Evolutionary conservation across 1,139 yeast genomes (phyloP).

Genomic region (Diutina siamensis): DNA sequence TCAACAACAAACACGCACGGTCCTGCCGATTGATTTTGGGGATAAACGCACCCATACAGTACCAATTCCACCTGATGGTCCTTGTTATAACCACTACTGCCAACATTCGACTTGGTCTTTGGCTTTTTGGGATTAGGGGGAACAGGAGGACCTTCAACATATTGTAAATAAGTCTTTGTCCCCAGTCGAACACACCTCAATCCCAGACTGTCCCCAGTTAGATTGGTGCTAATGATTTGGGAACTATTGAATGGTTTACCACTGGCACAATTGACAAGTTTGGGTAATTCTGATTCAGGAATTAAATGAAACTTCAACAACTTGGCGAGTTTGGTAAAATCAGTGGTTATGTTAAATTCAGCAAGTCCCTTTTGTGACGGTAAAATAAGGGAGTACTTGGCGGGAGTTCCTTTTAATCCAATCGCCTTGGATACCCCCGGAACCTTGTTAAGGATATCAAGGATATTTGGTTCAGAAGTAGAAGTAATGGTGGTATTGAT

Average conservation of each 20-base stretch:
- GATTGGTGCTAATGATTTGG: slow-evolving; percentile 17
- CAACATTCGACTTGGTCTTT: no score
- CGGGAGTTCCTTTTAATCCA: slow-evolving; percentile 14
- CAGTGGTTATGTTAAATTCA: slow-evolving; percentile 39
- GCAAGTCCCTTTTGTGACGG: slow-evolving; percentile 54
- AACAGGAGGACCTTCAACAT: no score
- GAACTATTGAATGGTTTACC: slow-evolving; percentile 5
- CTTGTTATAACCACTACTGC: slow-evolving; percentile 32
- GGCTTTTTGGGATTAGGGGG: no score
- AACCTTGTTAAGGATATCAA: slow-evolving; percentile 32
- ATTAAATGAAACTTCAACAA: slow-evolving; percentile 62
- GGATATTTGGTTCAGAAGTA: slow-evolving; percentile 25
- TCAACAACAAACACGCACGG: slow-evolving; percentile 67
- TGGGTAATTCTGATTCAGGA: slow-evolving; percentile 35
- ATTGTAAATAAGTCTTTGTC: slow-evolving; percentile 28
- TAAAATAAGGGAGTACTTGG: slow-evolving; percentile 53
- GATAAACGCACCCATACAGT: slow-evolving; percentile 56
- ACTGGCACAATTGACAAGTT: slow-evolving; percentile 20
- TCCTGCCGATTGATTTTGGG: slow-evolving; percentile 16
- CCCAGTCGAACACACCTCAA: slow-evolving; percentile 29
- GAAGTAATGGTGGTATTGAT: slow-evolving; percentile 30
- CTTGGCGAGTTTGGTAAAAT: slow-evolving; percentile 33
- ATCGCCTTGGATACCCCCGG: slow-evolving; percentile 18
- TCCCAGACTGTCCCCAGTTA: slow-evolving; percentile 25
- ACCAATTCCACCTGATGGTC: slow-evolving; percentile 58